Evolutionary conservation across 1,284 basidiomycete species (phyloP).

Genomic region (Rhodotorula sp.): DNA sequence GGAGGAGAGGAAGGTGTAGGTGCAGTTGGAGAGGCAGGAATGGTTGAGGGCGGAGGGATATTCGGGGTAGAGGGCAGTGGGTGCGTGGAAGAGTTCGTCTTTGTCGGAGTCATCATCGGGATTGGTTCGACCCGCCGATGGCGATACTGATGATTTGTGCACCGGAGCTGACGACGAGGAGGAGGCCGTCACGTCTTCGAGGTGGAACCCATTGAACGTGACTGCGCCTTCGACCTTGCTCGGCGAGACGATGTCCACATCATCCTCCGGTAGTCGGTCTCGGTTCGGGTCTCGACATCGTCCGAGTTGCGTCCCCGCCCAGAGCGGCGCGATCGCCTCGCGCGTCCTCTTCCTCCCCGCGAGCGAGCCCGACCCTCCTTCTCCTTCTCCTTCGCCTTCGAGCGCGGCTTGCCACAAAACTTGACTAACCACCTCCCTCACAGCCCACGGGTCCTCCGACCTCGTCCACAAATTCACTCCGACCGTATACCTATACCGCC

Average conservation of each 20-base stretch:
- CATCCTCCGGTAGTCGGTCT: background rate
- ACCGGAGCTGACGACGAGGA: background rate
- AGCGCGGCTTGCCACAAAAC: slow-evolving; percentile 17
- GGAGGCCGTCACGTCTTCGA: slow-evolving; percentile 28
- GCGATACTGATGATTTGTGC: background rate
- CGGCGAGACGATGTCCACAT: slow-evolving; percentile 9
- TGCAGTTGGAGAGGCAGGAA: slow-evolving; percentile 44
- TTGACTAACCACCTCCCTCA: slow-evolving; percentile 9
- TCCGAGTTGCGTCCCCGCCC: slow-evolving; percentile 9
- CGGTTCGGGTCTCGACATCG: background rate
- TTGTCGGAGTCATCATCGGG: too few relatives aligned
- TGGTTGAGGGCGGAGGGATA: slow-evolving; percentile 41
- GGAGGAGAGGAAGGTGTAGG: slow-evolving; percentile 45
- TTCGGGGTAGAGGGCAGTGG: slow-evolving; percentile 36
- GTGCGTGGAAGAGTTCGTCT: slow-evolving; percentile 17
- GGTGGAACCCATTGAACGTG: slow-evolving; percentile 41
- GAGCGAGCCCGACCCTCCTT: background rate
- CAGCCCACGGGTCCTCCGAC: slow-evolving; percentile 24
- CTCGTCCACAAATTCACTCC: slow-evolving; percentile 35
- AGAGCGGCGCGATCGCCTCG: background rate
- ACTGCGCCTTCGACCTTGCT: slow-evolving; percentile 34
- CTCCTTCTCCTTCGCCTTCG: background rate
- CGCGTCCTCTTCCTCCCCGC: background rate
- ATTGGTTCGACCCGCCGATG: background rate
- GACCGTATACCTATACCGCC: slow-evolving; percentile 8